Evolutionary conservation across 768 basidiomycete genomes (phyloP).

Genomic region (Suillus brevipes): DNA sequence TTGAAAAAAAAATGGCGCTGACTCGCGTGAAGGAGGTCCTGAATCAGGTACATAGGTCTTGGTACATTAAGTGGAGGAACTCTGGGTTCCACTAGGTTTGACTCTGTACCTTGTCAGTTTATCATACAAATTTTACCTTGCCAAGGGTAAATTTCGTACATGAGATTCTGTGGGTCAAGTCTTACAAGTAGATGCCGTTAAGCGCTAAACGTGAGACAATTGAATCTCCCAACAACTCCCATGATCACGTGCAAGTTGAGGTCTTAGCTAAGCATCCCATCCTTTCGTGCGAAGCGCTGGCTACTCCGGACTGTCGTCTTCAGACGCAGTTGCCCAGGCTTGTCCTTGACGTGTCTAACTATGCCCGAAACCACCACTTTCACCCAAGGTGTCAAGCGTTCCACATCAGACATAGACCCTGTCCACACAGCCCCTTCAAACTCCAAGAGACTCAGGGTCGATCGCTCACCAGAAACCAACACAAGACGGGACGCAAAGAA

Average conservation of each 20-base stretch:
- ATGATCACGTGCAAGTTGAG: not conserved
- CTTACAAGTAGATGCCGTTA: too few relatives aligned
- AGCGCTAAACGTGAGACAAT: too few relatives aligned
- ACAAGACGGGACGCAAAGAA: slow-evolving; percentile 25
- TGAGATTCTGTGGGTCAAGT: too few relatives aligned
- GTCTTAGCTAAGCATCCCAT: not conserved
- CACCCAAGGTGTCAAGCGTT: slow-evolving; percentile 14
- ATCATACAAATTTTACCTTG: too few relatives aligned
- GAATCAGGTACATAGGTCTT: too few relatives aligned
- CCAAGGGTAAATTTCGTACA: too few relatives aligned
- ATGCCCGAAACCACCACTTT: slow-evolving; percentile 14
- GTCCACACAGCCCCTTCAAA: slow-evolving; percentile 15
- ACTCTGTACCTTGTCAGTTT: too few relatives aligned
- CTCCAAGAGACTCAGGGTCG: slow-evolving; percentile 26
- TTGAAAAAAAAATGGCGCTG: too few relatives aligned
- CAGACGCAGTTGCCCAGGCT: not conserved
- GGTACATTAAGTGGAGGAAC: too few relatives aligned
- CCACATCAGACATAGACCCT: slow-evolving; percentile 25
- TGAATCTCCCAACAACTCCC: not conserved
- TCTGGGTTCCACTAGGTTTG: too few relatives aligned
- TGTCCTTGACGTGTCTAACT: slow-evolving; percentile 21
- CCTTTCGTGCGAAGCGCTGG: not conserved
- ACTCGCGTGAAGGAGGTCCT: too few relatives aligned
- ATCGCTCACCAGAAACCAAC: slow-evolving; percentile 17
- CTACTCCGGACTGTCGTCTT: not conserved